Evolutionary conservation across 2,329 filamentous ascomycete genomes (phyloP), one percentile per base, ranked within the genome.

Genomic region (Sporothrix brasiliensis): DNA sequence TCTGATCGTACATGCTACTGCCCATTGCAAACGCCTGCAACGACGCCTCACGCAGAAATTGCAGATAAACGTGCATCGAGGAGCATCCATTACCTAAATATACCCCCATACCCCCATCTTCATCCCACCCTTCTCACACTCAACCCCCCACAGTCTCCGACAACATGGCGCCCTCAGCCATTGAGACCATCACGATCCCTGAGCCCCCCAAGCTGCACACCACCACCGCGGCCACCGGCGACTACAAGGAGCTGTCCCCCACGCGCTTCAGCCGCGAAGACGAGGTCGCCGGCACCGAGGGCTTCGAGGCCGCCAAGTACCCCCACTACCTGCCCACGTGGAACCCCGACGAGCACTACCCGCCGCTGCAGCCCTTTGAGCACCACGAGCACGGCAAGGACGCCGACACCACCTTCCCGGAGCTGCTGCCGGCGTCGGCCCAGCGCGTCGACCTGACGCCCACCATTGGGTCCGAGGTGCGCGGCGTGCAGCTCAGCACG

Each of bases 341-440:
- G 87, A 82, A 88, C 74, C 82, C 83, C 69, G 82, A 86, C 73
- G 83, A 87, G 78, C 82, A 82, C 71, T 89, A 88, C 75, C 83
- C 88, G 68, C 86, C 89, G 7, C 82, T 90, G 24, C 80, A 88
- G 75, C 85, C 84, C 0, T 92, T 91, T 74, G 85, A 90, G 76
- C 88, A 91, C 76, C 84, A 85, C 72, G 89, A 92, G 72, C 90
- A 90, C 76, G 90, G 89, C 73, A 87, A 88, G 75, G 88, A 91
- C 74, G 90, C 90, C 50, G 88, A 92, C 76, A 79, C 84, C 9
- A 79, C 81, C 2, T 91, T 88, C 76, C 83, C 85, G 0, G 89
- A 92, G 73, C 85, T 92, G 19, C 80, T 92, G 2, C 80, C 82
- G 24, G 81, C 79, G 34, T 4, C 16, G 3, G 82, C 80, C 5